Base-by-base conservation (phyloP, 2,329 filamentous ascomycete species). In the Grosmannia huntii region DNA sequence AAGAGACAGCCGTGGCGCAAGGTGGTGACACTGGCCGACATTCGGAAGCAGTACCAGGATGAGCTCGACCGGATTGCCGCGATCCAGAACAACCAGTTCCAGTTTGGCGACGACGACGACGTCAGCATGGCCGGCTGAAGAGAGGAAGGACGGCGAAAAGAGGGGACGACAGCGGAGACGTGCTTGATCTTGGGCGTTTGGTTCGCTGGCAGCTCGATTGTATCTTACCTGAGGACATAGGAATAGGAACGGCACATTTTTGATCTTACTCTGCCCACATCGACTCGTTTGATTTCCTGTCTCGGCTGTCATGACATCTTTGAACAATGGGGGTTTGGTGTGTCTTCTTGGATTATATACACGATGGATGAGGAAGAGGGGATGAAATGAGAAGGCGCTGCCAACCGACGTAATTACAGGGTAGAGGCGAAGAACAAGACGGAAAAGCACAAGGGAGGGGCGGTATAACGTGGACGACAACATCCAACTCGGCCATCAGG, bases 11-110 rank as follows among this genome's bases (percentile, higher is more conserved):
- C 59, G 41, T 87, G 86, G 74, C 83, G 91, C 61, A 86, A 82
- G 68, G 84, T 97, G 41, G 80, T 97, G 19, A 96, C 89, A 36
- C 74, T 99, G 57, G 87, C 87, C 33, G 91, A 96, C 69, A 76
- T 97, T 56, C 81, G 91, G 66, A 89, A 86, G 70, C 87, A 92
- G 68, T 99, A 96, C 70, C 89, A 95, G 72, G 83, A 81, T 27
- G 90, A 97, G 71, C 74, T 99, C 67, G 94, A 99, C 72, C 81
- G 90, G 62, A 86, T 94, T 64, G 89, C 87, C 56, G 87, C 89
- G 57, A 90, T 96, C 69, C 85, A 94, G 72, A 88, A 89, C 67
- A 90, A 95, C 59, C 84, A 95, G 68, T 96, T 95, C 76, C 87
- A 87, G 19, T 89, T 96, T 61, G 72, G 76, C 14, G 79, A 76